Evolutionary conservation across 768 basidiomycete species (phyloP), one percentile per base, ranked within the genome.

Genomic region (Naganishia onofrii): DNA sequence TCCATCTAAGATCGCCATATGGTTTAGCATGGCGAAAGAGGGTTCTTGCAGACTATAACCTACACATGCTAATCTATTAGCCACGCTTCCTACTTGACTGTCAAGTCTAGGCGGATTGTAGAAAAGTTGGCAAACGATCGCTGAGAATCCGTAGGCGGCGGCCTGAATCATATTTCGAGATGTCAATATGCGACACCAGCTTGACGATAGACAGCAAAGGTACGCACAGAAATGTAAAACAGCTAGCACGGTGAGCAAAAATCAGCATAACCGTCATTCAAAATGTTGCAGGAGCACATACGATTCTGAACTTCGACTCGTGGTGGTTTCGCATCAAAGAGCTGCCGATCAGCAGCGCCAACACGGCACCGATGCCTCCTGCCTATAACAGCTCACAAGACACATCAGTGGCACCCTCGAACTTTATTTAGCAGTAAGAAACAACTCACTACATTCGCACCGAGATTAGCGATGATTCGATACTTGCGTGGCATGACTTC

Each of bases 401-500:
- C n/a, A n/a, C n/a, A n/a, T n/a, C n/a, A n/a, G n/a, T n/a, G n/a
- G n/a, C n/a, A n/a, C n/a, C n/a, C n/a, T n/a, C n/a, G n/a, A n/a
- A n/a, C n/a, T n/a, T n/a, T n/a, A n/a, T n/a, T n/a, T n/a, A n/a
- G n/a, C n/a, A n/a, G n/a, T n/a, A 6, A 4, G 21, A 15, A 26
- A 36, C 1, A 5, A 65, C 63, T 65, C n/a, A 65, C 63, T 42
- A 48, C 29, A 23, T 46, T 65, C 28, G 48, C 63, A 15, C 28
- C 28, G 13, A 52, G 28, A 17, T 65, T 46, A 12, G 63, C 63
- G 28, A 19, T 15, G 0, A 52, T 31, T 48, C 63, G 29, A 31
- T 65, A 65, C 26, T 65, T 65, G 9, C 63, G 63, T 10, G 36
- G 63, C 29, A 65, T 44, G 26, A 65, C 23, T 26, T 65, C 63